phyloP scores from a whole-genome alignment of 257 asterid genomes.

The Scutellaria minor region DNA sequence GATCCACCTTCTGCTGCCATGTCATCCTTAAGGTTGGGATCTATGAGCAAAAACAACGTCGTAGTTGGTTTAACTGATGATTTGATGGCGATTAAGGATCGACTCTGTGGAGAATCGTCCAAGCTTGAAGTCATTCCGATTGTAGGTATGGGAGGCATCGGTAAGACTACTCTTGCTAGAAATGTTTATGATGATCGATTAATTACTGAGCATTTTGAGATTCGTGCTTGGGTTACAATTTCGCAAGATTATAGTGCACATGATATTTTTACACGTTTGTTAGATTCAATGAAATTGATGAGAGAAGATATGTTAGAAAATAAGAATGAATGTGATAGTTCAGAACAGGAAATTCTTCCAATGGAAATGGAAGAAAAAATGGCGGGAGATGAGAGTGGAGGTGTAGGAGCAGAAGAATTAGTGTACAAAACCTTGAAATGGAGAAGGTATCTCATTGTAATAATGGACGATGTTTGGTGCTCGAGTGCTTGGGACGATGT shows the following conservation, averaged over 20 bases:
- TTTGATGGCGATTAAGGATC: slow-evolving; percentile 9
- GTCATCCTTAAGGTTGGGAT: neutral
- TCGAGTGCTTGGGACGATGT: neutral
- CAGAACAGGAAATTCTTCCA: too few species aligned
- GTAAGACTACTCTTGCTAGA: slow-evolving; percentile 34
- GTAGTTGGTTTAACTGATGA: slow-evolving; percentile 9
- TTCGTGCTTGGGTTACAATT: slow-evolving; percentile 6
- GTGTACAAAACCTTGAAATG: neutral
- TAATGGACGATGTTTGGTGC: slow-evolving; percentile 26
- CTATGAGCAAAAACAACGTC: neutral
- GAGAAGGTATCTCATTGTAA: slow-evolving; percentile 21
- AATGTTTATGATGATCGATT: neutral
- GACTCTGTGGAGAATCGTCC: slow-evolving; percentile 23
- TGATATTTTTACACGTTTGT: neutral
- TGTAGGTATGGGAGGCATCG: slow-evolving; percentile 29
- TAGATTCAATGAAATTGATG: neutral
- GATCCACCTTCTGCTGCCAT: neutral
- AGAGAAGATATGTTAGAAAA: neutral
- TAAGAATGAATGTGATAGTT: neutral
- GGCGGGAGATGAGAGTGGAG: neutral
- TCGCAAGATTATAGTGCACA: slow-evolving; percentile 3
- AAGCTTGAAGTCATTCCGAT: slow-evolving; percentile 27
- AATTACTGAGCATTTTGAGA: neutral
- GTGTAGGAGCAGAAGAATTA: neutral
- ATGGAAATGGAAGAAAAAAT: neutral